Conservation (phyloP, 495 filamentous ascomycete species). For the Penicillium crystallinum region DNA sequence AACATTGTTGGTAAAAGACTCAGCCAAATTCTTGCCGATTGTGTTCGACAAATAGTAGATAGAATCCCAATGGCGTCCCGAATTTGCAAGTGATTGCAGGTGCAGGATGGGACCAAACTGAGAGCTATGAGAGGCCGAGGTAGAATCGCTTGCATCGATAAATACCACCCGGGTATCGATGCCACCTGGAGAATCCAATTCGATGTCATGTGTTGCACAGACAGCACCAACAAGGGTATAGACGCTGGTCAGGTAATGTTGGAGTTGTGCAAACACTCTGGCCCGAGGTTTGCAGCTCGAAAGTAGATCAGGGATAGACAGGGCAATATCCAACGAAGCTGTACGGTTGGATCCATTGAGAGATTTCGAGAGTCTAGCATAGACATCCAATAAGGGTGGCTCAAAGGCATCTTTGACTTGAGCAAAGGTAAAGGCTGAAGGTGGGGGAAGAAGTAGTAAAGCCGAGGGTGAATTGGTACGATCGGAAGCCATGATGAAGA, state of each 20-base stretch:
- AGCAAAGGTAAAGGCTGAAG: conserved; percentile 35
- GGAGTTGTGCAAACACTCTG: conserved; percentile 54
- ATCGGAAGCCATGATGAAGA: conserved; percentile 23
- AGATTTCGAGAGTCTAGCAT: conserved; percentile 23
- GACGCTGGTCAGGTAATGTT: conserved; percentile 65
- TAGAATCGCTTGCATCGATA: conserved; percentile 39
- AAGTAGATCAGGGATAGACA: conserved; percentile 38
- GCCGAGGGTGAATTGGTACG: conserved; percentile 24
- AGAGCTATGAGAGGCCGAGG: conserved; percentile 19
- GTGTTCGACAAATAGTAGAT: conserved; percentile 63
- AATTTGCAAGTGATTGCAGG: conserved; percentile 59
- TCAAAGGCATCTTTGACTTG: conserved; percentile 40
- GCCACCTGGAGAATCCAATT: conserved; percentile 62
- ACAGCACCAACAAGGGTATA: conserved; percentile 72
- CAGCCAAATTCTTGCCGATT: conserved; percentile 42
- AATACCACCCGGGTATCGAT: conserved; percentile 76
- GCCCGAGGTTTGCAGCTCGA: conserved; percentile 42
- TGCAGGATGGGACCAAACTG: conserved; percentile 57
- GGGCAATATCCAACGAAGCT: conserved; percentile 41
- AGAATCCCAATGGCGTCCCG: conserved; percentile 60
- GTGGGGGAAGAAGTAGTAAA: conserved; percentile 46
- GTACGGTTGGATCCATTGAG: conserved; percentile 26
- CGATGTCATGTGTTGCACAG: conserved; percentile 54
- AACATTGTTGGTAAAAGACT: conserved; percentile 26
- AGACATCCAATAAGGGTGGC: conserved; percentile 29